phyloP scores from a whole-genome alignment of 352 stramenopile species.

The Pythium pyrilobum region DNA sequence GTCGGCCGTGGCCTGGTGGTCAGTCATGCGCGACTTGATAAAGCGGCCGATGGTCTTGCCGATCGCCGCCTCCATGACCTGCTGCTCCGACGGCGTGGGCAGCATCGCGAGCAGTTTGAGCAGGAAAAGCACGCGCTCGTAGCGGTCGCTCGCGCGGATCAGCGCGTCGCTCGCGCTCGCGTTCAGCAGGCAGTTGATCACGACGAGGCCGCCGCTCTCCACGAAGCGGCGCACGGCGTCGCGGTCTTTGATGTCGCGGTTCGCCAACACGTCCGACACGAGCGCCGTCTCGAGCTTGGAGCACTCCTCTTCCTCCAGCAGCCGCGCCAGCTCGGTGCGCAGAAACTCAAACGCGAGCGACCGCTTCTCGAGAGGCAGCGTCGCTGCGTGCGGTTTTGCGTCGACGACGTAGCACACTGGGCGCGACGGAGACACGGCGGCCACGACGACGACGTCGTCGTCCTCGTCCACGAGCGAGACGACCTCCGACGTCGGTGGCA shows the following conservation, averaged over 20 bases:
- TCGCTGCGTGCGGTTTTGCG: conserved; percentile 20
- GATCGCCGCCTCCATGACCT: conserved; percentile 57
- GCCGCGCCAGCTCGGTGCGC: conserved; percentile 41
- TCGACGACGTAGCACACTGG: conserved; percentile 50
- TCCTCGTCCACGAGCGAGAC: conserved; percentile 4
- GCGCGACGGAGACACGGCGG: neutral
- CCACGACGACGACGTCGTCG: neutral
- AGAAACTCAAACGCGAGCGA: conserved; percentile 52
- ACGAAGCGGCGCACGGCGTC: conserved; percentile 63
- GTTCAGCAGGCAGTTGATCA: conserved; percentile 34
- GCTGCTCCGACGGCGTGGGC: conserved; percentile 40
- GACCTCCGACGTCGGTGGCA: neutral
- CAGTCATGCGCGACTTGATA: conserved; percentile 31
- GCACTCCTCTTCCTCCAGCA: conserved; percentile 43
- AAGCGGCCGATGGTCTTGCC: conserved; percentile 57
- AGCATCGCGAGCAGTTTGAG: conserved; percentile 68
- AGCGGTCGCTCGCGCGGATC: neutral
- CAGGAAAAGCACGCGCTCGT: conserved; percentile 20
- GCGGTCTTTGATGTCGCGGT: conserved; percentile 41
- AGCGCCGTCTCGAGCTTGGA: conserved; percentile 35
- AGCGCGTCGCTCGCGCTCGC: neutral
- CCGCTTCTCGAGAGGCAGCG: conserved; percentile 38
- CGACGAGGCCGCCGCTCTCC: conserved; percentile 43
- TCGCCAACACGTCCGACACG: conserved; percentile 55
- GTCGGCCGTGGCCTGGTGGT: conserved; percentile 19